Conservation (phyloP, 176 grass and related monocot species). For the Lolium rigidum region DNA sequence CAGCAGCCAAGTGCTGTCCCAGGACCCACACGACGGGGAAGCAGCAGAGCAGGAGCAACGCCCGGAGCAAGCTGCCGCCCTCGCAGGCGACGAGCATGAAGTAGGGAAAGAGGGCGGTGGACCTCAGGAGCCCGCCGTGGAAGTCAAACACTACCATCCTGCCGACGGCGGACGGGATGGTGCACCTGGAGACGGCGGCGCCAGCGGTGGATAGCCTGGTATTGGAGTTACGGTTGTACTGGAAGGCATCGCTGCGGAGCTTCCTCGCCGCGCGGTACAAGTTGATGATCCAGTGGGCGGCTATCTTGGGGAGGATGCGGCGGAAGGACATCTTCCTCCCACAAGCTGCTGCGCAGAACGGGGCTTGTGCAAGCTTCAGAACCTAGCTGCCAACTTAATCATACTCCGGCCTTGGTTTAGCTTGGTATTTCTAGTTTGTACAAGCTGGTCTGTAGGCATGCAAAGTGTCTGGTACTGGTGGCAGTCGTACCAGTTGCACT, state of each 20-base stretch:
- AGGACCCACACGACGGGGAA: constrained; percentile 63
- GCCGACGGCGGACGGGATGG: constrained; percentile 18
- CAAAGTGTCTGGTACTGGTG: neutral
- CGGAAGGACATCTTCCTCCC: constrained; percentile 44
- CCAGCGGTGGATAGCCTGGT: neutral
- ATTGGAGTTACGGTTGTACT: constrained; percentile 34
- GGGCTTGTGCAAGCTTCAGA: neutral
- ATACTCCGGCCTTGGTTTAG: neutral
- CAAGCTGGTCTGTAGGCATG: neutral
- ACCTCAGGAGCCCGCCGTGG: constrained; percentile 62
- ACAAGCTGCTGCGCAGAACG: too few relatives aligned
- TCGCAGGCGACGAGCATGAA: constrained; percentile 97
- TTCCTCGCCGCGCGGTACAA: constrained; percentile 61
- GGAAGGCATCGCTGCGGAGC: constrained; percentile 53
- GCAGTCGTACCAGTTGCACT: too few relatives aligned
- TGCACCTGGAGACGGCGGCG: constrained; percentile 9
- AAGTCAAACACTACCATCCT: constrained; percentile 63
- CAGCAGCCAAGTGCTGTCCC: constrained; percentile 43
- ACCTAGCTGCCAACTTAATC: too few relatives aligned
- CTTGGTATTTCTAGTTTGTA: neutral
- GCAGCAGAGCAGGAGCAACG: constrained; percentile 57
- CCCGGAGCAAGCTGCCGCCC: constrained; percentile 72
- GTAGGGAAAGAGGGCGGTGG: constrained; percentile 69
- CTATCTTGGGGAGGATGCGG: constrained; percentile 58
- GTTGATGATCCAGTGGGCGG: constrained; percentile 63